Evolutionary conservation across 495 filamentous ascomycete genomes (phyloP).

Genomic region (Tuber umbilicatum): DNA sequence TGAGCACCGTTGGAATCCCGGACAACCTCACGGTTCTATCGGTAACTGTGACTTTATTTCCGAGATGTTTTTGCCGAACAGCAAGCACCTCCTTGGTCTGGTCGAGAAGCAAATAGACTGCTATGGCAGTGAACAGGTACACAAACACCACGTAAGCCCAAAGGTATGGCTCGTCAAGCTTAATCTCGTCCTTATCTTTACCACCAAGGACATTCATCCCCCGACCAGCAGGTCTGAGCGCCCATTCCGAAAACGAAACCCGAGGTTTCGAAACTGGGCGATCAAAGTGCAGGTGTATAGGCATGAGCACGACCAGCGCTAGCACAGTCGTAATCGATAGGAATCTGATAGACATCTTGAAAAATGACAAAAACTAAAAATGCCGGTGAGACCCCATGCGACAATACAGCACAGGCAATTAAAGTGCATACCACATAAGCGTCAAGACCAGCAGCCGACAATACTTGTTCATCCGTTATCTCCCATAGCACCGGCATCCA

Average conservation of each 20-base stretch:
- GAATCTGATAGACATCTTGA: constrained; percentile 85
- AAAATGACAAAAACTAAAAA: constrained; percentile 78
- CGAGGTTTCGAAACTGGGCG: constrained; percentile 15
- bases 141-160: constrained; percentile 91
- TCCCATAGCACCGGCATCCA: constrained; percentile 89
- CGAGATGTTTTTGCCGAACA: constrained; percentile 82
- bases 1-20: constrained; percentile 73
- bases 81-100: constrained; percentile 79
- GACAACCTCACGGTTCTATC: constrained; percentile 89
- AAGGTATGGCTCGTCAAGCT: constrained; percentile 53
- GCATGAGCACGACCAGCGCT: constrained; percentile 69
- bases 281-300: constrained; percentile 65
- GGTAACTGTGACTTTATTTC: constrained; percentile 84
- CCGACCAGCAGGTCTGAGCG: not conserved
- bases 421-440: constrained; percentile 71
- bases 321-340: constrained; percentile 72
- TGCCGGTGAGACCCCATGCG: constrained; percentile 1
- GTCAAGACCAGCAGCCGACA: constrained; percentile 87
- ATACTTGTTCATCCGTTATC: constrained; percentile 80
- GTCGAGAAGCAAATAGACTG: constrained; percentile 71
- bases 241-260: constrained; percentile 11
- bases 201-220: constrained; percentile 36
- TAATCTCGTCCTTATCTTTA: constrained; percentile 43
- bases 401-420: not conserved
- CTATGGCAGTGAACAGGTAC: constrained; percentile 78